Conservation (phyloP, 78 protist species). For the Protostelium mycophagum region DNA sequence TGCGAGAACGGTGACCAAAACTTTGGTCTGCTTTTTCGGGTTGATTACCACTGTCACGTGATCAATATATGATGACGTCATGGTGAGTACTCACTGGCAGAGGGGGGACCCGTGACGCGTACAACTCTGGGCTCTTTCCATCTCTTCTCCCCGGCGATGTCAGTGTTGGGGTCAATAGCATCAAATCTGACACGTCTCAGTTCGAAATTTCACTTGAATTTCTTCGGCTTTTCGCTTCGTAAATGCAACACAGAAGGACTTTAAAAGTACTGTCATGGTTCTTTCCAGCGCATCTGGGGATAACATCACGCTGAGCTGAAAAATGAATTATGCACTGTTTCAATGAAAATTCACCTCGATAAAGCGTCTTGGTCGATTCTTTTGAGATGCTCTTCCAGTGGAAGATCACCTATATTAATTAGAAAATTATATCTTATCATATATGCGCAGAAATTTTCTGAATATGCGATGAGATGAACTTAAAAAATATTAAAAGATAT, state of each 20-base stretch:
- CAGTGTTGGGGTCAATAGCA: neutral
- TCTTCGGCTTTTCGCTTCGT: too few relatives aligned
- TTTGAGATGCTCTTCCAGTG: neutral
- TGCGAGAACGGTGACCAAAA: neutral
- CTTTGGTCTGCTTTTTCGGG: neutral
- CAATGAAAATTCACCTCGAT: neutral
- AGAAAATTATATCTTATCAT: too few relatives aligned
- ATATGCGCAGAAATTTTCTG: too few relatives aligned
- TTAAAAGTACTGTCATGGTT: too few relatives aligned
- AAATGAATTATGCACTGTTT: too few relatives aligned
- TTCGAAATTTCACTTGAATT: too few relatives aligned
- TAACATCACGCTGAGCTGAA: neutral
- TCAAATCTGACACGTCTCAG: neutral
- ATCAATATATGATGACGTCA: neutral
- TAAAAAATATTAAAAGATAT: too few relatives aligned
- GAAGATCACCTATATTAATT: neutral
- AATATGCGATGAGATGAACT: too few relatives aligned
- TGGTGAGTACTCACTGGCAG: slow-evolving; percentile 29
- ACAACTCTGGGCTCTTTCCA: slow-evolving; percentile 37
- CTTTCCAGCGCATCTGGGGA: neutral
- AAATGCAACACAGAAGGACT: too few relatives aligned
- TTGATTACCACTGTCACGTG: neutral
- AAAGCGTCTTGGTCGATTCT: neutral
- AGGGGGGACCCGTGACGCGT: slow-evolving; percentile 29
- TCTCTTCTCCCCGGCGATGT: slow-evolving; percentile 16